phyloP scores from a whole-genome alignment of 2,329 filamentous ascomycete genomes.

The Neoscytalidium dimidiatum region DNA sequence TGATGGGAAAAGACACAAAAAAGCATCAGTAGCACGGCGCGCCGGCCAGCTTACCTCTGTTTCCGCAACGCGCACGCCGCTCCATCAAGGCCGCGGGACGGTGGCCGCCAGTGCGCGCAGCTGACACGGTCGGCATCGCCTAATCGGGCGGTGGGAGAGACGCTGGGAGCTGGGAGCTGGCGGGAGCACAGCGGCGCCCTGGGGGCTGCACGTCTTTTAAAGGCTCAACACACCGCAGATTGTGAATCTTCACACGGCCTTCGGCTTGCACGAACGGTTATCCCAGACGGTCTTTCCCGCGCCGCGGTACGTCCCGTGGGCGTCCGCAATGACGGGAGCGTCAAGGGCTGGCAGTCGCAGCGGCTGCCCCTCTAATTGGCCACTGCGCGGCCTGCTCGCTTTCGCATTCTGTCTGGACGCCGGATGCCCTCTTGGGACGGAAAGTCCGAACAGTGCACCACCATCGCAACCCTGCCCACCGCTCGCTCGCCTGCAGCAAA shows the following conservation, averaged over 20 bases:
- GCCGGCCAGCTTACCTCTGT: not conserved
- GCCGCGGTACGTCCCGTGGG: conserved; percentile 16
- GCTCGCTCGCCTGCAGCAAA: conserved; percentile 6
- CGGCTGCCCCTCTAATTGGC: conserved; percentile 4
- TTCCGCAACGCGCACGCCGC: not conserved
- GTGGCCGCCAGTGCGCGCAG: not conserved
- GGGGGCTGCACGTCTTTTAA: conserved; percentile 12
- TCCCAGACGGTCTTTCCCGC: conserved; percentile 15
- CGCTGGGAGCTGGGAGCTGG: conserved; percentile 9
- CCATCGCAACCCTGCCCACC: conserved; percentile 7
- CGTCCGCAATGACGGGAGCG: conserved; percentile 9
- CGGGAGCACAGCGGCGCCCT: not conserved
- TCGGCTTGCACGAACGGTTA: conserved; percentile 9
- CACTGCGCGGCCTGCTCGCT: not conserved
- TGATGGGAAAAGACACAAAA: not conserved
- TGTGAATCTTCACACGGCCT: conserved; percentile 1
- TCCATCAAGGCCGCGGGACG: not conserved
- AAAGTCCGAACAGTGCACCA: conserved; percentile 8
- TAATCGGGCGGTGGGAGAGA: not conserved
- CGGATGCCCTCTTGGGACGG: conserved; percentile 3
- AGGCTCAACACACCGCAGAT: conserved; percentile 3
- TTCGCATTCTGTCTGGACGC: conserved; percentile 5
- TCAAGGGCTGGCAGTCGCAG: not conserved
- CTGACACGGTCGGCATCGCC: not conserved
- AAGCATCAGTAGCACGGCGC: not conserved